A percentile compares a stretch with the other conserved stretches of the same genome.
Conservation (phyloP, 2,329 filamentous ascomycete genomes). For the Xylaria sp. region DNA sequence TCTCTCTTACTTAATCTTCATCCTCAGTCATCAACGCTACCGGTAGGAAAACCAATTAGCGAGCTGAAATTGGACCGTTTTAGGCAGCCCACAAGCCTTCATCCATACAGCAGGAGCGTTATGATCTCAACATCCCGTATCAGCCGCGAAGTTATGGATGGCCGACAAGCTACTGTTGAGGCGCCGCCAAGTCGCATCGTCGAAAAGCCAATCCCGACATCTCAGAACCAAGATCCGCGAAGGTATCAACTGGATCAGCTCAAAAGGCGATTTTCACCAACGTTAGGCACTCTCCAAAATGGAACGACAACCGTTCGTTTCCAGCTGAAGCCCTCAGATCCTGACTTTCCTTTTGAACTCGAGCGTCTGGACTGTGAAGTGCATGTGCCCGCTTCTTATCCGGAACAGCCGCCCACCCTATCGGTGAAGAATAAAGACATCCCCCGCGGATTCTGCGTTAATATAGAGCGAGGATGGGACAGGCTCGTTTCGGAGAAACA, state of each 20-base stretch:
- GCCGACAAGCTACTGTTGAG: slow-evolving; percentile 60
- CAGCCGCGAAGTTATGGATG: slow-evolving; percentile 47
- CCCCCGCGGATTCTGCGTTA: slow-evolving; percentile 77
- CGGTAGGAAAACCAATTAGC: slow-evolving; percentile 8
- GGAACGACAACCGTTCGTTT: slow-evolving; percentile 71
- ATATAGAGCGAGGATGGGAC: slow-evolving; percentile 80
- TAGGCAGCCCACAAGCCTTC: background rate
- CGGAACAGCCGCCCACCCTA: slow-evolving; percentile 66
- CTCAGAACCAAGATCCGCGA: slow-evolving; percentile 74
- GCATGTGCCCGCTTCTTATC: slow-evolving; percentile 72
- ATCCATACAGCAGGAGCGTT: slow-evolving; percentile 20
- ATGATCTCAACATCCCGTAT: slow-evolving; percentile 56
- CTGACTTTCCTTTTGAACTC: slow-evolving; percentile 85
- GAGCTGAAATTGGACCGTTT: slow-evolving; percentile 17
- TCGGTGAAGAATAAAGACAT: slow-evolving; percentile 76
- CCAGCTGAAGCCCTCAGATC: slow-evolving; percentile 77
- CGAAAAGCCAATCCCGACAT: slow-evolving; percentile 72
- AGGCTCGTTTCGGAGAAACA: slow-evolving; percentile 67
- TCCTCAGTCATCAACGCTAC: background rate
- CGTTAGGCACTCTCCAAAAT: slow-evolving; percentile 56
- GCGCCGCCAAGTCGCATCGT: slow-evolving; percentile 64
- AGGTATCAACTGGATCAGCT: slow-evolving; percentile 81
- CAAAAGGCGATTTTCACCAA: slow-evolving; percentile 70
- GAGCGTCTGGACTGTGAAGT: slow-evolving; percentile 75
- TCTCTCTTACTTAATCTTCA: too few relatives aligned